phyloP scores from a whole-genome alignment of 441 rosid species.

The Pelargonium cotyledonis region DNA sequence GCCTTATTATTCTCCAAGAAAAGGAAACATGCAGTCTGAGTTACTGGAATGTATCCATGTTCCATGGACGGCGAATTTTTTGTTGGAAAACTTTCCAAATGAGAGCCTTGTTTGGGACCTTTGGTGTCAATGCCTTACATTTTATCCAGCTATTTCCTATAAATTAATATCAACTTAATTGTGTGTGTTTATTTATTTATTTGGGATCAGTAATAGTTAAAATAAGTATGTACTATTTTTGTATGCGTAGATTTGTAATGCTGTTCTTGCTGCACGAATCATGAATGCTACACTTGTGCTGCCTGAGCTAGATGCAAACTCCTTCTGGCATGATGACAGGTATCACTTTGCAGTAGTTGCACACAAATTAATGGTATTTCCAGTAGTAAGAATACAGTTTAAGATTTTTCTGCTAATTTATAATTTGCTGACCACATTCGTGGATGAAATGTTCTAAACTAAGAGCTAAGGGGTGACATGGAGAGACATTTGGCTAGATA shows the following conservation, averaged over 20 bases:
- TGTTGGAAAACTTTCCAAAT: not conserved
- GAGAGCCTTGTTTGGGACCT: not conserved
- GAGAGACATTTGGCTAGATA: not conserved
- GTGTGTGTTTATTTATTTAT: not conserved
- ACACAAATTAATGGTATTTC: not conserved
- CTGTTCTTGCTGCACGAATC: slow-evolving; percentile 97
- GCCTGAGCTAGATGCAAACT: slow-evolving; percentile 94
- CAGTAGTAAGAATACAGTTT: not conserved
- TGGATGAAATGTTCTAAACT: not conserved
- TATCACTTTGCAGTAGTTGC: slow-evolving; percentile 19
- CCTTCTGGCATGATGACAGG: slow-evolving; percentile 98
- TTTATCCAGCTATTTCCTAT: not conserved
- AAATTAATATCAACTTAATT: not conserved
- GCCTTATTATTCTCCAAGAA: too few species aligned
- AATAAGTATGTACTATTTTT: slow-evolving; percentile 14
- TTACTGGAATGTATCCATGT: too few species aligned
- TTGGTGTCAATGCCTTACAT: not conserved
- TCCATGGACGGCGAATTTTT: too few species aligned
- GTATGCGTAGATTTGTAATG: slow-evolving; percentile 77
- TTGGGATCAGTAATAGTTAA: not conserved
- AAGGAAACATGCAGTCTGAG: too few species aligned
- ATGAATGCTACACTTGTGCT: slow-evolving; percentile 97
- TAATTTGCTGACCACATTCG: not conserved
- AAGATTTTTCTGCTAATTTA: not conserved
- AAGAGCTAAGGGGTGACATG: not conserved